Evolutionary conservation across 371 early-diverging fungal genomes (phyloP).

Genomic region (Mucor plumbeus): DNA sequence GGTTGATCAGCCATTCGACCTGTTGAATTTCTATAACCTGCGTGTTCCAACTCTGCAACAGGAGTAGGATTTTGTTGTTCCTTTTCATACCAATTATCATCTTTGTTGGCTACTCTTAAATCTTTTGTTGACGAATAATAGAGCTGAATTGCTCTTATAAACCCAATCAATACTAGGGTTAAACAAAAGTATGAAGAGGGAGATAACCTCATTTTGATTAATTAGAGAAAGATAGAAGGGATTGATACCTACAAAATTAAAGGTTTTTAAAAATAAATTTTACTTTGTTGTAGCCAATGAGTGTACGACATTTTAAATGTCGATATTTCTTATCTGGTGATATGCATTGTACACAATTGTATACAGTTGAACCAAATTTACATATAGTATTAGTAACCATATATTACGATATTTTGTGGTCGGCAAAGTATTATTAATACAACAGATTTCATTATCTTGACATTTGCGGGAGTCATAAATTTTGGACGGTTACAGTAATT

Average conservation of each 20-base stretch:
- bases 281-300: too few relatives aligned
- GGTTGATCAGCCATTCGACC: conserved; percentile 44
- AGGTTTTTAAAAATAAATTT: not conserved
- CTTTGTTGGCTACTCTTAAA: conserved; percentile 16
- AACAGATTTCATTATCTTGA: too few relatives aligned
- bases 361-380: too few relatives aligned
- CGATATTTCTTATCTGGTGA: too few relatives aligned
- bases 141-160: conserved; percentile 15
- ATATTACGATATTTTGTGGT: too few relatives aligned
- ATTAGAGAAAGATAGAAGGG: not conserved
- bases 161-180: not conserved
- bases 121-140: conserved; percentile 25
- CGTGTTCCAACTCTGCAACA: not conserved
- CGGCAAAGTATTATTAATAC: too few relatives aligned
- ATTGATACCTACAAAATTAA: not conserved
- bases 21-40: not conserved
- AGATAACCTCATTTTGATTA: conserved; percentile 6
- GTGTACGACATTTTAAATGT: too few relatives aligned
- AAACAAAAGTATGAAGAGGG: conserved; percentile 17
- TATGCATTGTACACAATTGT: too few relatives aligned
- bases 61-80: not conserved
- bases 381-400: too few relatives aligned
- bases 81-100: conserved; percentile 21
- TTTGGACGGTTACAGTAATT: too few relatives aligned
- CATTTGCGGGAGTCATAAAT: too few relatives aligned